Base-by-base conservation (phyloP, 2,329 filamentous ascomycete genomes). In the Hymenoscyphus fructigenus region DNA sequence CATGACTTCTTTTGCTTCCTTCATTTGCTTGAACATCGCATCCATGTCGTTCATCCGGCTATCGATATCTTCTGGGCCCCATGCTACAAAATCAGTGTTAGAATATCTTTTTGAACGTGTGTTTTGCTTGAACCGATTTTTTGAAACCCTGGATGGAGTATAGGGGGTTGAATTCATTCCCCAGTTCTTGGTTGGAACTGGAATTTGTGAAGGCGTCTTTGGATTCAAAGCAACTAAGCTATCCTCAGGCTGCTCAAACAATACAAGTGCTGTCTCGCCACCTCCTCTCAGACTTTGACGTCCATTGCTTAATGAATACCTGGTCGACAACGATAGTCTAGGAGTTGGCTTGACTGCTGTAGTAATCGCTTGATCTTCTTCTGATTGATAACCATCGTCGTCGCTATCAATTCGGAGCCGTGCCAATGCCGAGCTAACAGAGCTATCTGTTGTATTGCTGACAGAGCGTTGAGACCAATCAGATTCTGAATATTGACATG, bases 41-140 rank as follows among this genome's bases (percentile, higher is more conserved):
- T 96, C 91, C 79, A 97, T 89, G 66, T 88, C 85, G 68, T 88
- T 88, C 70, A 97, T 84, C 69, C 89, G 87, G 67, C 86, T 86
- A 71, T 93, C 89, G 70, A 93, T 87, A 76, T 97, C 47, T 53
- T 53, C 47, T 14, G n/a, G 47, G 20, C 47, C 92, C 84, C 90
- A 94, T 73, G 85, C 90, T 91, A 84, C 68, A 78, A 81, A 85
- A 38, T 76, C 78, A 69, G 85, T 79, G 83, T 91, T 89, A 88
- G 93, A 92, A 82, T 88, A 80, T 80, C 88, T 90, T 70, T 84
- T 89, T 73, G 94, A 81, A 81, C 84, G 93, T 14, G 47, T 53
- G 36, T 38, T 38, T 26, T 53, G 47, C 47, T 53, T 26, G 20
- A 53, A 53, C 26, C 47, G 47, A 26, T 53, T 14, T 12, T 53